Evolutionary conservation across 2,329 filamentous ascomycete genomes (phyloP).

Genomic region (Lecanicillium sp.): DNA sequence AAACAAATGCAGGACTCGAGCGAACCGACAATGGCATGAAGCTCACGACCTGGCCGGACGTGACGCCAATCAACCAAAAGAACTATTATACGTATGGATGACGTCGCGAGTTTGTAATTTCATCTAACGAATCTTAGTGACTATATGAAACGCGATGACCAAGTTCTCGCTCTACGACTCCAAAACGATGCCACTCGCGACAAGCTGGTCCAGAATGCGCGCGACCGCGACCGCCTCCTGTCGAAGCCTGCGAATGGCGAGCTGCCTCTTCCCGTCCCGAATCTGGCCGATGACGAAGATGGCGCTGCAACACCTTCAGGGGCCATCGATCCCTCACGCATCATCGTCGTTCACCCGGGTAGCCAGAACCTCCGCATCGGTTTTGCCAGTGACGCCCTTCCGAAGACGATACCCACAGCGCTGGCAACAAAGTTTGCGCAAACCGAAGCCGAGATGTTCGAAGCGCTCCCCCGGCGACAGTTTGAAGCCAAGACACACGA

Average conservation of each 20-base stretch:
- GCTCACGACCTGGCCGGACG: constrained; percentile 86
- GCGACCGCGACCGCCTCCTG: constrained; percentile 79
- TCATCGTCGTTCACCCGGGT: constrained; percentile 91
- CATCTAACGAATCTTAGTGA: constrained; percentile 52
- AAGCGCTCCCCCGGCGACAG: constrained; percentile 68
- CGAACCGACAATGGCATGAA: constrained; percentile 98
- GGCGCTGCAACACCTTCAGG: constrained; percentile 49
- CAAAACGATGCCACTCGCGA: constrained; percentile 84
- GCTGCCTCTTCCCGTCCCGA: constrained; percentile 52
- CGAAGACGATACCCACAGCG: constrained; percentile 90
- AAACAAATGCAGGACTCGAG: constrained; percentile 63
- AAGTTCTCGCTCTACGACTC: constrained; percentile 81
- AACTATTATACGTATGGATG: constrained; percentile 88
- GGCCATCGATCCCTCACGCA: constrained; percentile 72
- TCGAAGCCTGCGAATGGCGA: constrained; percentile 68
- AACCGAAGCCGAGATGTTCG: constrained; percentile 78
- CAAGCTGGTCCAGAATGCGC: constrained; percentile 75
- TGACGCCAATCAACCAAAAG: constrained; percentile 95
- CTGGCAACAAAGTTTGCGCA: constrained; percentile 72
- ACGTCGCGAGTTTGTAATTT: not conserved
- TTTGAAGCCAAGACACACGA: constrained; percentile 59
- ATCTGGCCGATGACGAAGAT: constrained; percentile 54
- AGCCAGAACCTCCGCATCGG: constrained; percentile 94
- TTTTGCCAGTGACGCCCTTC: constrained; percentile 89
- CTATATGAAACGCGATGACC: constrained; percentile 97